Base-by-base conservation (phyloP, 371 early-diverging fungal species). In the Mortierella sp. region DNA sequence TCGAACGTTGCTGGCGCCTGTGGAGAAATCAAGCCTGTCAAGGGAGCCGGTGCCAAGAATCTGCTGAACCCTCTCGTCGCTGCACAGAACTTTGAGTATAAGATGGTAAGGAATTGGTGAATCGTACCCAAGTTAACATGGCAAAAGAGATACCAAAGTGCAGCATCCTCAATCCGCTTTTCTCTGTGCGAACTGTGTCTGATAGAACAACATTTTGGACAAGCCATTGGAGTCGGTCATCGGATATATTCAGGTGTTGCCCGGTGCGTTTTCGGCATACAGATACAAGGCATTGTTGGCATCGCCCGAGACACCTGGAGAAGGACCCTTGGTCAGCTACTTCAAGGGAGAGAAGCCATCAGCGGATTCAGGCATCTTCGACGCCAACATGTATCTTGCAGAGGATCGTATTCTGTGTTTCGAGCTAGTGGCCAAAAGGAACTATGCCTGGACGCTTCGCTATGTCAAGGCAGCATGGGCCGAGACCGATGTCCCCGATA, bases 21-120 rank as follows among this genome's bases (percentile, higher is more conserved):
- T 81, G 94, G 94, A 64, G 95, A 95, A 82, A 93, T 94, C 69
- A 88, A 90, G 37, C 93, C 91, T 24, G 90, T 92, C 83, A 82
- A 89, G 54, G 93, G 94, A 31, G 82, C 87, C 10, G 91, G 79
- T n/a, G 89, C 88, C 64, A 74, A 81, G n/a, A 92, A 94, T 70
- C 82, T 91, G 55, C 73, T 89, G 24, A 95, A 95, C 81, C 96
- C 96, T 3, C 79, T 96, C 13, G 95, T 96, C 0, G 96, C 96
- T 6, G 91, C 93, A 4, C 96, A 96, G 81, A 96, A 96, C 81
- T 96, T 96, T 88, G 96, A 96, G 88, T 96, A 95, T 89, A 95
- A 95, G 87, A 94, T 94, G 93, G 86, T 85, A 79, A 79, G 69
- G 11, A 46, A 4, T 10, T 0, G 11, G 9, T n/a, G 31, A 72